Conservation (phyloP, 768 basidiomycete species). For the Cystobasidium onofrii region DNA sequence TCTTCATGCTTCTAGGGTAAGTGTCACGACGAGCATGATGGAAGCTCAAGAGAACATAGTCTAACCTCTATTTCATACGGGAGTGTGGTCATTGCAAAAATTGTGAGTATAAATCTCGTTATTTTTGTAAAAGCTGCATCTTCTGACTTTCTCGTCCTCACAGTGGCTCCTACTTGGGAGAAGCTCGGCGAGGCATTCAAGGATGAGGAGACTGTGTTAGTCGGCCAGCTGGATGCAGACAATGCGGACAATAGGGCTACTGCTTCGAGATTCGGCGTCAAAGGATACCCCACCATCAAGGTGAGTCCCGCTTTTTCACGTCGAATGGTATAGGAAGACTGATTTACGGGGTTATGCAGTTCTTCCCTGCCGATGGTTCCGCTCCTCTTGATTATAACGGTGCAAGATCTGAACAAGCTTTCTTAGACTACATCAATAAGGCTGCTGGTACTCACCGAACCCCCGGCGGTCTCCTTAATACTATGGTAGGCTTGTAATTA, state of each 20-base stretch:
- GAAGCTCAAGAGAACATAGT: too few relatives aligned
- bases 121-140: not conserved
- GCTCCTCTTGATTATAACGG: conserved; percentile 59
- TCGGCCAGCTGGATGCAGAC: conserved; percentile 81
- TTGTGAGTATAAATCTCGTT: conserved; percentile 54
- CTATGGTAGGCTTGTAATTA: conserved; percentile 44
- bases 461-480: conserved; percentile 69
- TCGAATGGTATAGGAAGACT: not conserved
- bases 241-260: conserved; percentile 67
- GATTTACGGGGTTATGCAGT: conserved; percentile 44
- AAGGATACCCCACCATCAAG: conserved; percentile 84
- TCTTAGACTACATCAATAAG: conserved; percentile 72
- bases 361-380: conserved; percentile 62
- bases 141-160: conserved; percentile 9
- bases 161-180: conserved; percentile 38
- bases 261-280: conserved; percentile 62
- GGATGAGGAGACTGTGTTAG: conserved; percentile 56
- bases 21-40: too few relatives aligned
- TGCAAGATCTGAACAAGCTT: conserved; percentile 63
- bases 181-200: conserved; percentile 58
- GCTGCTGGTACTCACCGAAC: conserved; percentile 78
- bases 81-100: conserved; percentile 89
- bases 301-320: not conserved
- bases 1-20: too few relatives aligned
- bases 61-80: too few relatives aligned